Percentiles rank a stretch among this genome's conserved stretches.
Conservation (phyloP, 768 basidiomycete genomes). For the Russula sp. region DNA sequence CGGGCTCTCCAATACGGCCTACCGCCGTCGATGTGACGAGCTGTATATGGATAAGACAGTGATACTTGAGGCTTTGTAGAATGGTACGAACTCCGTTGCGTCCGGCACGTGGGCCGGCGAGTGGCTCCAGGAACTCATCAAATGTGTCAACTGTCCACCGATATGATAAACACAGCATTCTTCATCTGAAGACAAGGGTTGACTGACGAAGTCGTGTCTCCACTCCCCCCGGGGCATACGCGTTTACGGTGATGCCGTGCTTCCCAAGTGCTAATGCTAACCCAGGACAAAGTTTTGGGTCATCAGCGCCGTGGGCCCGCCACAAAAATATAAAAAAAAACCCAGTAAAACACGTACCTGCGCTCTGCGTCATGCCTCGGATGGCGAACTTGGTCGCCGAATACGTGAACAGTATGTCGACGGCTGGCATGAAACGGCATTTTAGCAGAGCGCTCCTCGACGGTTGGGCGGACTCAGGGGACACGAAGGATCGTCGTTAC, state of each 20-base stretch:
- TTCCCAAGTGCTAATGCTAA: constrained; percentile 19
- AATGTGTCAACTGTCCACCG: not conserved
- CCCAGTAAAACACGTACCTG: constrained; percentile 9
- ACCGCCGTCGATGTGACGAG: not conserved
- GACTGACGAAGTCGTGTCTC: constrained; percentile 19
- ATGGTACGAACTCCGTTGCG: constrained; percentile 1
- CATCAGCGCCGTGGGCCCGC: not conserved
- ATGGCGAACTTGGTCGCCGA: constrained; percentile 23
- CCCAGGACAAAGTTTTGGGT: not conserved
- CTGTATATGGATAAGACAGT: not conserved
- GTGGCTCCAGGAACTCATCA: constrained; percentile 9
- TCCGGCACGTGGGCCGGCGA: not conserved
- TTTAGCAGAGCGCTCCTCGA: not conserved
- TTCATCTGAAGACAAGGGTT: not conserved
- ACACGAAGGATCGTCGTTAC: not conserved
- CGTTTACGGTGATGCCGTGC: constrained; percentile 24
- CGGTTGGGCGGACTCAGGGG: too few relatives aligned
- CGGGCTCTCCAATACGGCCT: constrained; percentile 1
- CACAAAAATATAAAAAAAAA: not conserved
- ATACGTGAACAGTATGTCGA: constrained; percentile 3
- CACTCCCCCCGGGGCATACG: constrained; percentile 22
- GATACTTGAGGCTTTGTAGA: not conserved
- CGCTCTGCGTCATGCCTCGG: constrained; percentile 21
- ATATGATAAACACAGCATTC: too few relatives aligned
- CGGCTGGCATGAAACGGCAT: not conserved